These are phyloP conservation scores for Lycium ferocissimum DNA, from an alignment of 257 asterid species.

Conservation along the genomic window DNA sequence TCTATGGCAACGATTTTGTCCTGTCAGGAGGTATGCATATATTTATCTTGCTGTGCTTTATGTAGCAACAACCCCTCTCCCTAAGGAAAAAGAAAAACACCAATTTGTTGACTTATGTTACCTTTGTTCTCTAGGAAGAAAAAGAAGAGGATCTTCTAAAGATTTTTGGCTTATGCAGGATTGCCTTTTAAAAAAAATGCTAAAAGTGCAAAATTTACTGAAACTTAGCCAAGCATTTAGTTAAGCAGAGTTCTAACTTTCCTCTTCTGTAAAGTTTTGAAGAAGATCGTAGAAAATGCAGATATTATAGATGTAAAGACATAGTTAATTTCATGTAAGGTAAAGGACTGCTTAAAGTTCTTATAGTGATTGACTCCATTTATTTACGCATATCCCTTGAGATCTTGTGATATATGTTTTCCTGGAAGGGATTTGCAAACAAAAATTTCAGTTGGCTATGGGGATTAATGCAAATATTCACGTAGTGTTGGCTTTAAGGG, in stretches of 20 bases:
- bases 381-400: constrained; percentile 3
- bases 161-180: background rate
- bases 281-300: background rate
- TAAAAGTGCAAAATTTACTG: background rate
- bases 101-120: background rate
- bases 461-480: background rate
- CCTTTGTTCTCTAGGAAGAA: background rate
- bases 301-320: background rate
- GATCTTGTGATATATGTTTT: background rate
- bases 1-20: constrained; percentile 87
- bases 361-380: background rate
- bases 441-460: background rate
- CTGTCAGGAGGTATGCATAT: constrained; percentile 73
- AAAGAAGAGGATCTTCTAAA: background rate
- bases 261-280: background rate
- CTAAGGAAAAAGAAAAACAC: background rate
- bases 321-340: background rate
- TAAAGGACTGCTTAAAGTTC: background rate
- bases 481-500: background rate
- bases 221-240: background rate
- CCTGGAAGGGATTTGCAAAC: background rate
- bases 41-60: background rate
- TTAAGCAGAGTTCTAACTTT: background rate
- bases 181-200: background rate
- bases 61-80: background rate